Evolutionary conservation across 73 alveolate genomes (phyloP).

Genomic region (Paramecium caudatum): DNA sequence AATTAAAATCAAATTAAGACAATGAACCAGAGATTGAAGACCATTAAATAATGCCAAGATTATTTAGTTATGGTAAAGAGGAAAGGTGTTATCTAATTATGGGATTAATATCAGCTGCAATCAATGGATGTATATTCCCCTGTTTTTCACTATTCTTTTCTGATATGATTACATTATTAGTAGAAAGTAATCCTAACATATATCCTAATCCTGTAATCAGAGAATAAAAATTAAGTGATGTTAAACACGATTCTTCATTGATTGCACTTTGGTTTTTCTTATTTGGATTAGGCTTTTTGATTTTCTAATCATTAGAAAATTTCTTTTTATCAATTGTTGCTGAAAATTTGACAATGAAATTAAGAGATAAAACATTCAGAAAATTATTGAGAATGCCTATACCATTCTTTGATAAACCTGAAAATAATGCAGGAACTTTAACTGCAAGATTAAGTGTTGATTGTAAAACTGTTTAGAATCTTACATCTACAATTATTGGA

Average conservation of each 20-base stretch:
- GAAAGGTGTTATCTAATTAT: slow-evolving; percentile 8
- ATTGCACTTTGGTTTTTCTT: slow-evolving; percentile 8
- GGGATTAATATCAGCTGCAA: slow-evolving; percentile 63
- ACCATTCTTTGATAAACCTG: slow-evolving; percentile 73
- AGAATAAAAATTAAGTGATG: neutral
- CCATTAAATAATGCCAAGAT: slow-evolving; percentile 14
- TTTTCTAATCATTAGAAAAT: neutral
- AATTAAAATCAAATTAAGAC: slow-evolving; percentile 5
- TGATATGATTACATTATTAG: slow-evolving; percentile 4
- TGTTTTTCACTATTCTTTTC: slow-evolving; percentile 50
- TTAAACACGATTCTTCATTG: neutral
- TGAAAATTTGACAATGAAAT: slow-evolving; percentile 65
- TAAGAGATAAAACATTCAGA: slow-evolving; percentile 68
- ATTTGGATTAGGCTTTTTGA: slow-evolving; percentile 28
- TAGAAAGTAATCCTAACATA: neutral
- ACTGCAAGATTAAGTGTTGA: slow-evolving; percentile 76
- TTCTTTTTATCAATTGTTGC: slow-evolving; percentile 64
- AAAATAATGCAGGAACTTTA: slow-evolving; percentile 78
- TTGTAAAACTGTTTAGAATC: slow-evolving; percentile 64
- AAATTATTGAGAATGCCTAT: slow-evolving; percentile 76
- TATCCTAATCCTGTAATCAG: neutral
- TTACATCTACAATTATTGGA: slow-evolving; percentile 72
- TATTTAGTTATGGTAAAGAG: slow-evolving; percentile 10
- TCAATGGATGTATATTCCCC: slow-evolving; percentile 67
- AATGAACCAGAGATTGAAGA: neutral